Evolutionary conservation across 2,329 filamentous ascomycete genomes (phyloP), one percentile per base, ranked within the genome.

Genomic region (Diplodia intermedia): DNA sequence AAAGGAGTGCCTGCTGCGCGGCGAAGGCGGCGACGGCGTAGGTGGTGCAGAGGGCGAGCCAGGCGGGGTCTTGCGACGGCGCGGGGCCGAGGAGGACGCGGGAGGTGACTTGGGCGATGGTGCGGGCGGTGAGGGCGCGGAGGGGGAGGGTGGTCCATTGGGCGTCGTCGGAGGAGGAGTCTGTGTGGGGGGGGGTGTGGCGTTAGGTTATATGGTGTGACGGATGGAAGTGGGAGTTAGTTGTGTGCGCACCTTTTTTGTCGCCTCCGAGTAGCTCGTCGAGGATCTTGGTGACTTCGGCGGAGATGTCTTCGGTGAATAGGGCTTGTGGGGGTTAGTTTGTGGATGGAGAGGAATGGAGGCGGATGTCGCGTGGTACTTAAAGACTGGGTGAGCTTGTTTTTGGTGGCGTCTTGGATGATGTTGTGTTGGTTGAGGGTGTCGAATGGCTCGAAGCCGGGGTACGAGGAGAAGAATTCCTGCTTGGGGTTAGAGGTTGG

Each of bases 31-130:
- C 76, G 43, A 77, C 72, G 1, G 78, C 77, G 71, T 81, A 81
- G 33, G 72, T 69, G 9, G 50, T 26, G 60, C 43, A 52, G 4
- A 62, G 29, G 1, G 20, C 8, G 8, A 50, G 47, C 60, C 60
- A 62, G 36, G 38, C 60, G 29, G 49, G 15, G 43, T 62, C 38
- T n/a, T 11, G 29, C 6, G 60, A 85, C 15, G 68, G 57, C 2
- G 79, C 75, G 2, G 81, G 72, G 1, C 86, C 86, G 7, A 87
- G 82, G 70, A 88, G 87, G 4, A 84, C 81, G 29, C 82, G 79
- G 0, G 86, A 84, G 31, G 84, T 86, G 26, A 88, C 72, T 1
- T 85, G 82, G 8, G 86, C 83, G 15, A 89, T 78, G 4, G 83
- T 79, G 20, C 84, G 79, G 2, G 88, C 78, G 54, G 85, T 36